A percentile compares a stretch with the other conserved stretches of the same genome.
Evolutionary conservation across 2,329 filamentous ascomycete species (phyloP).

Genomic region (Rachicladosporium sp.): DNA sequence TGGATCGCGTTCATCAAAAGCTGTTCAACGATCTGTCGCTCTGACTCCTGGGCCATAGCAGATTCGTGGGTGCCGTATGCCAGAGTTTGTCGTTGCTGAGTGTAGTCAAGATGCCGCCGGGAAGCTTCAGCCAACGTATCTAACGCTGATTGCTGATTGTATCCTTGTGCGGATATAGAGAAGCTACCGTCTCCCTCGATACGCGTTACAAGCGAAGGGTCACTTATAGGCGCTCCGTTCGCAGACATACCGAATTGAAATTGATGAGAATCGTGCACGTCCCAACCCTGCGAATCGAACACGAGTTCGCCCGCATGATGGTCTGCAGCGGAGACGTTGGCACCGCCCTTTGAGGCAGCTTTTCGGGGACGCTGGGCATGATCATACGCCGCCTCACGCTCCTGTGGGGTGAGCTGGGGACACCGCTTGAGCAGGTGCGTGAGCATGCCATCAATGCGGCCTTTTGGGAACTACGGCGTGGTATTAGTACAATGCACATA

Average conservation of each 20-base stretch:
- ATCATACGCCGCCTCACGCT: constrained; percentile 40
- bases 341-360: no score
- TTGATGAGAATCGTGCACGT: no score
- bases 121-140: constrained; percentile 84
- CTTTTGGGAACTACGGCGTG: constrained; percentile 58
- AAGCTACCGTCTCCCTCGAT: no score
- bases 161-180: no score
- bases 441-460: constrained; percentile 69
- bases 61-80: background rate
- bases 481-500: background rate
- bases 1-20: background rate
- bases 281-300: no score
- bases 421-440: constrained; percentile 80
- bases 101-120: constrained; percentile 57
- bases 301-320: no score
- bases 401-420: constrained; percentile 48
- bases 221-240: constrained; percentile 21
- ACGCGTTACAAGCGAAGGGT: constrained; percentile 34
- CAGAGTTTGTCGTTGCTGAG: constrained; percentile 25
- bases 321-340: no score
- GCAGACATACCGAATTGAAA: no score
- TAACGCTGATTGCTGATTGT: constrained; percentile 59
- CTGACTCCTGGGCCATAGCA: background rate
- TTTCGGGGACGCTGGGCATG: constrained; percentile 25
- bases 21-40: background rate